phyloP scores from a whole-genome alignment of 768 basidiomycete genomes.

The Mycena indigotica region DNA sequence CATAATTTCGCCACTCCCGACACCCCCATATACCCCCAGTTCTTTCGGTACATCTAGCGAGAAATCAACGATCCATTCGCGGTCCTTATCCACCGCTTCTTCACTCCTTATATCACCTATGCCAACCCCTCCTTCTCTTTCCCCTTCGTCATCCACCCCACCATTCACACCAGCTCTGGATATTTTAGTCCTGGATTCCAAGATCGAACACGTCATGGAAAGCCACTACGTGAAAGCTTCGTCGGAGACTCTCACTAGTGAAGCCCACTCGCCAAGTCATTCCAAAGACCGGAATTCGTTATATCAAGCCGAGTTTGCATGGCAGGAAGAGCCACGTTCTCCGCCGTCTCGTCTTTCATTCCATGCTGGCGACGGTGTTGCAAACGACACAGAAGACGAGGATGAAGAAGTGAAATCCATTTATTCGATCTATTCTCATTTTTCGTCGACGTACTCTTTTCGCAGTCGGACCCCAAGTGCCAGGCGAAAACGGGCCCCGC shows the following conservation, averaged over 20 bases:
- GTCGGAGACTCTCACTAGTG: neutral
- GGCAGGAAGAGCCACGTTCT: constrained; percentile 18
- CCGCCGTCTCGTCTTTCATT: constrained; percentile 17
- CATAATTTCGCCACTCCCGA: constrained; percentile 4
- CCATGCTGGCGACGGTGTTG: neutral
- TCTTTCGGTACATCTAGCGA: neutral
- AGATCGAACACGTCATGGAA: neutral
- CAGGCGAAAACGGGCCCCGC: neutral
- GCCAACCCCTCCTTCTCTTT: constrained; percentile 15
- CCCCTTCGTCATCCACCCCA: neutral
- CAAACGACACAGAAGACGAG: constrained; percentile 11
- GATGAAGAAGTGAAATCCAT: constrained; percentile 10
- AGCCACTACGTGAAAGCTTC: neutral
- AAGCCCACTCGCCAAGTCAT: neutral
- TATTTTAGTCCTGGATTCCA: neutral
- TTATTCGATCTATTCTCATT: constrained; percentile 20
- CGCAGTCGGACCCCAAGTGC: constrained; percentile 7
- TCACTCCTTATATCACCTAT: constrained; percentile 17
- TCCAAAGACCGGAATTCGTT: too few relatives aligned
- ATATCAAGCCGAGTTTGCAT: constrained; percentile 14
- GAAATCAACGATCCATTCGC: neutral
- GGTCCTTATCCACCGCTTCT: constrained; percentile 8
- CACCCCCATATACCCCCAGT: constrained; percentile 1
- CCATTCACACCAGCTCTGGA: constrained; percentile 9
- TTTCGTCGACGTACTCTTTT: constrained; percentile 15